Evolutionary conservation across 306 rosid species (phyloP).

Genomic region (Vigna radiata): DNA sequence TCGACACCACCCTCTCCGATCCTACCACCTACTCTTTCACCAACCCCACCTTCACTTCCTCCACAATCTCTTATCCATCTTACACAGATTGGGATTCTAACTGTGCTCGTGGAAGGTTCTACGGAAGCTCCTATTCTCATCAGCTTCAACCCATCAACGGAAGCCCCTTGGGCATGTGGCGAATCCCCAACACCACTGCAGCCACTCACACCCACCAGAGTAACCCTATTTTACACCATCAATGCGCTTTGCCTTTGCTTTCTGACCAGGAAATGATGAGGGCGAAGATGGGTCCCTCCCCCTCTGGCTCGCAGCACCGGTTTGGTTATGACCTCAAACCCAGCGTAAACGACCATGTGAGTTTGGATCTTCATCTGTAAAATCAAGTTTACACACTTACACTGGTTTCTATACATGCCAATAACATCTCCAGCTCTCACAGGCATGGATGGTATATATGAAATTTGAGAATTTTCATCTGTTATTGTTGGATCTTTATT

Average conservation of each 20-base stretch:
- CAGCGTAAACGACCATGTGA: constrained; percentile 67
- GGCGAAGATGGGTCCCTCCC: constrained; percentile 39
- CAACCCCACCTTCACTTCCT: constrained; percentile 60
- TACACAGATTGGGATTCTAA: constrained; percentile 56
- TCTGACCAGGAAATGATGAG: constrained; percentile 50
- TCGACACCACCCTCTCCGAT: constrained; percentile 56
- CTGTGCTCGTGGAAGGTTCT: constrained; percentile 46
- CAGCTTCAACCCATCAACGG: constrained; percentile 66
- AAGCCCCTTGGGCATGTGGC: constrained; percentile 73
- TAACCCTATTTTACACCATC: constrained; percentile 61
- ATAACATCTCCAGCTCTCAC: neutral
- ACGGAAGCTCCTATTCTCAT: constrained; percentile 57
- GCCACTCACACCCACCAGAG: constrained; percentile 39
- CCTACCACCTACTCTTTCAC: constrained; percentile 61
- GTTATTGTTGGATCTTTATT: constrained; percentile 17
- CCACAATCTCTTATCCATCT: neutral
- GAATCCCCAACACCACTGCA: constrained; percentile 51
- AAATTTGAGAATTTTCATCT: constrained; percentile 13
- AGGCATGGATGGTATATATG: neutral
- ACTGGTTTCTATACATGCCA: neutral
- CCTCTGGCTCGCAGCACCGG: constrained; percentile 50
- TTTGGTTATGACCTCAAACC: constrained; percentile 60
- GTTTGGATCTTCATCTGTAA: constrained; percentile 96
- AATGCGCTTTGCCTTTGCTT: constrained; percentile 61
- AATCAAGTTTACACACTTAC: neutral